A percentile compares a stretch with the other conserved stretches of the same genome.
Evolutionary conservation across 306 rosid genomes (phyloP).

Genomic region (Fragaria ananassa): DNA sequence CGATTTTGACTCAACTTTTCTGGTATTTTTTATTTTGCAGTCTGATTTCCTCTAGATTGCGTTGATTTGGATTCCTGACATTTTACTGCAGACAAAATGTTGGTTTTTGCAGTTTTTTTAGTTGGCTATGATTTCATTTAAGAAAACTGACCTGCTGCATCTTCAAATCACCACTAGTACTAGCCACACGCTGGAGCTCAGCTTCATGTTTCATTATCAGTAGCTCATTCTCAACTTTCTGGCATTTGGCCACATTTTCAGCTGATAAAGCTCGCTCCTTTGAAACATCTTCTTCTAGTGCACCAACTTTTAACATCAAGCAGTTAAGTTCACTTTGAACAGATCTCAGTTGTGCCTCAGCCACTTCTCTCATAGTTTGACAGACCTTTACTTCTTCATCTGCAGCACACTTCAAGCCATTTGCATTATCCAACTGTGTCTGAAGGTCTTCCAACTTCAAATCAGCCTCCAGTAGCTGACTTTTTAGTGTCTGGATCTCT

Average conservation of each 20-base stretch:
- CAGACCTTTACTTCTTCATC: constrained; percentile 46
- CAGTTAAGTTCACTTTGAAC: constrained; percentile 40
- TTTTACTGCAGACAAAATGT: background rate
- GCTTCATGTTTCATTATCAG: constrained; percentile 46
- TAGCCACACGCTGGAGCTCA: constrained; percentile 32
- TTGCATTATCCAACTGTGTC: constrained; percentile 44
- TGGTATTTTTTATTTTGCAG: background rate
- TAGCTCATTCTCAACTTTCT: constrained; percentile 61
- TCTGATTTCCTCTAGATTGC: background rate
- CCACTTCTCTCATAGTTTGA: constrained; percentile 39
- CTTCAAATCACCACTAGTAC: constrained; percentile 40
- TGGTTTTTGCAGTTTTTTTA: background rate
- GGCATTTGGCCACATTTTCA: constrained; percentile 37
- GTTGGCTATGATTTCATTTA: background rate
- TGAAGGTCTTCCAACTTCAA: constrained; percentile 45
- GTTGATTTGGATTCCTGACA: background rate
- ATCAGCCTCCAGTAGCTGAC: constrained; percentile 44
- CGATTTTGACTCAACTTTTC: background rate
- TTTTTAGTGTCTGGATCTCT: constrained; percentile 46
- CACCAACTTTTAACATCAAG: constrained; percentile 42
- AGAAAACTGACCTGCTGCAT: constrained; percentile 55
- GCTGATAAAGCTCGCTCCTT: constrained; percentile 55
- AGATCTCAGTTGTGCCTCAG: constrained; percentile 44
- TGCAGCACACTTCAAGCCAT: constrained; percentile 43
- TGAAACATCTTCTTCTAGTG: constrained; percentile 49